Evolutionary conservation across 2,329 filamentous ascomycete genomes (phyloP), one percentile per base, ranked within the genome.

Genomic region (Talaromyces sp.): DNA sequence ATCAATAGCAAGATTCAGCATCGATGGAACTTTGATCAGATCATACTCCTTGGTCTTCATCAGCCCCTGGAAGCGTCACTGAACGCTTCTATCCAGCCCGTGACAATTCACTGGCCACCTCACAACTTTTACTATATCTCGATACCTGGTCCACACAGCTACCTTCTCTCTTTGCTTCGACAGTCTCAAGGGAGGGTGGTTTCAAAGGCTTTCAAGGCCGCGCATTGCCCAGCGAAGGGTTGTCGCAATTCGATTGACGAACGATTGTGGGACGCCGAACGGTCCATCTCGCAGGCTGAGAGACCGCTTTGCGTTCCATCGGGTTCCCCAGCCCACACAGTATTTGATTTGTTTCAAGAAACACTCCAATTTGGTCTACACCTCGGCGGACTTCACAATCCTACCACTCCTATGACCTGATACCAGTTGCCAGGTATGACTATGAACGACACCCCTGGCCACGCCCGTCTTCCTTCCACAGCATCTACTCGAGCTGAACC

Each of bases 301-400:
- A 79, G 77, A 74, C 76, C 75, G 75, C 73, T 78, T 79, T 78
- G 78, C 78, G 77, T 80, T 80, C 77, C 77, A 79, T 79, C 73
- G 74, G 77, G 73, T 76, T 76, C 76, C 74, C 73, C 75, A 75
- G 74, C 75, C 74, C 74, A 69, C 56, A 38, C 43, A 54, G 27
- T 50, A 7, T 17, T 35, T 4, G 3, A 35, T 35, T 35, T 14
- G 4, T 35, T 38, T 8, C 14, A n/a, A 26, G 43, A 38, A 26
- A 64, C 61, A 59, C 54, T 32, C 27, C 61, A 48, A 52, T 32
- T 53, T 57, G 50, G 56, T 61, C 51, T 24, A 57, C 26, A 14
- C 29, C 48, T 24, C 21, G 54, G 29, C 54, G 56, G 51, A 57
- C 32, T 27, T 46, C 11, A 46, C n/a, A 46, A 29, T 27, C 26